Percentiles rank a stretch among this genome's conserved stretches.
These are phyloP conservation scores for Chrysanthemum seticuspe DNA, from an alignment of 129 eudicot genomes.

Conservation along the genomic window DNA sequence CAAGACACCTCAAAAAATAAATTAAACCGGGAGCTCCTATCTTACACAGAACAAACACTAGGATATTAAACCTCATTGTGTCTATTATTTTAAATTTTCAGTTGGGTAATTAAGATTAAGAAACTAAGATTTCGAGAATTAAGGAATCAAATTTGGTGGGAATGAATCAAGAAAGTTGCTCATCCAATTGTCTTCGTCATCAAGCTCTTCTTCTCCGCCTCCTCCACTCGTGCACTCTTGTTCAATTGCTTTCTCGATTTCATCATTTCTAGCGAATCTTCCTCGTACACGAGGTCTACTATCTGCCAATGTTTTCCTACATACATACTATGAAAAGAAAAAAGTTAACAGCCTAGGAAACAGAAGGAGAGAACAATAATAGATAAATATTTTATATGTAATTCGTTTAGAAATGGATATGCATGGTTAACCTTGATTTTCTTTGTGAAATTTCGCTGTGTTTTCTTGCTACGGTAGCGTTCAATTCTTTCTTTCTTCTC, in stretches of 20 bases:
- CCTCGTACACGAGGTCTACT: slow-evolving; percentile 91
- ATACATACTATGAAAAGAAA: slow-evolving; percentile 51
- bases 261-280: slow-evolving; percentile 85
- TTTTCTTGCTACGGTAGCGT: slow-evolving; percentile 79
- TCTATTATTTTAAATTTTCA: neutral
- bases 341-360: neutral
- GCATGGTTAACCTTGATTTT: slow-evolving; percentile 68
- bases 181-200: slow-evolving; percentile 58
- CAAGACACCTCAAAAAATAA: slow-evolving; percentile 17
- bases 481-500: slow-evolving; percentile 89
- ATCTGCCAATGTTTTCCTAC: slow-evolving; percentile 92
- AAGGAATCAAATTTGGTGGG: slow-evolving; percentile 57
- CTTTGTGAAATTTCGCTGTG: slow-evolving; percentile 85
- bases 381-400: neutral
- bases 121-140: slow-evolving; percentile 11
- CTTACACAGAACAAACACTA: slow-evolving; percentile 11
- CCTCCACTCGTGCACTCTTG: slow-evolving; percentile 44
- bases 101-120: slow-evolving; percentile 8
- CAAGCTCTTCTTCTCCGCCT: slow-evolving; percentile 41
- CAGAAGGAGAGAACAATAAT: neutral
- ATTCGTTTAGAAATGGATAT: neutral
- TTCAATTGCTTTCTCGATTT: slow-evolving; percentile 46
- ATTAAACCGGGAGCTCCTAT: slow-evolving; percentile 11
- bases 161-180: slow-evolving; percentile 50
- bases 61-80: slow-evolving; percentile 13